Evolutionary conservation across 2,329 filamentous ascomycete genomes (phyloP), one percentile per base, ranked within the genome.

Genomic region (Talaromyces sp.): DNA sequence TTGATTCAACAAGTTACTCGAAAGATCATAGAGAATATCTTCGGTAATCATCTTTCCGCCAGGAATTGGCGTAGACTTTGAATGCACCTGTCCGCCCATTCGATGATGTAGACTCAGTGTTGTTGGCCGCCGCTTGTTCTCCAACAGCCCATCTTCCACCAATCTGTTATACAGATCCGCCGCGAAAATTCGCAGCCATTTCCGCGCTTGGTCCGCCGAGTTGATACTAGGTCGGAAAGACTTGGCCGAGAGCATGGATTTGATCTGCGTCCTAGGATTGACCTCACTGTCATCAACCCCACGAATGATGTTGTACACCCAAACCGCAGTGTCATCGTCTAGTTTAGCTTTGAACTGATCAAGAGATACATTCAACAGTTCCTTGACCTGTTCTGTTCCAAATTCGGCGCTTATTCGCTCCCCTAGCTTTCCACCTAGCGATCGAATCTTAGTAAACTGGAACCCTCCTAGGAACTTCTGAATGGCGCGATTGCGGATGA

Each of bases 221-320:
- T 88, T 91, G 74, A 98, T 94, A 64, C 85, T 88, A 0, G 95
- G 95, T 29, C 91, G 85, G 73, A 99, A 99, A 0, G 93, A 96
- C 75, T 99, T 99, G 22, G 95, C 93, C 1, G 93, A 97, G 15
- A 98, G 83, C 93, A 99, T 98, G 17, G 91, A 95, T 76, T 98
- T 97, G 81, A 97, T 97, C 73, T 95, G 91, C 1, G 93, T 97
- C 61, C 94, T 85, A 31, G 92, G 86, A 73, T 92, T 97, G 69
- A 99, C 92, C 77, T 97, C 93, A 71, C 90, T 95, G 59, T 83
- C 82, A 76, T 99, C 95, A 67, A 93, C 87, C 1, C 95, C 95
- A 11, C 95, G 88, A 62, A 98, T 89, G 11, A 89, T 90, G 63
- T 90, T 88, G 78, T 96, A 90, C 11, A 98, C 82, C 93, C 93